phyloP scores from a whole-genome alignment of 2,329 filamentous ascomycete genomes.

The Colletotrichum lindemuthianum region DNA sequence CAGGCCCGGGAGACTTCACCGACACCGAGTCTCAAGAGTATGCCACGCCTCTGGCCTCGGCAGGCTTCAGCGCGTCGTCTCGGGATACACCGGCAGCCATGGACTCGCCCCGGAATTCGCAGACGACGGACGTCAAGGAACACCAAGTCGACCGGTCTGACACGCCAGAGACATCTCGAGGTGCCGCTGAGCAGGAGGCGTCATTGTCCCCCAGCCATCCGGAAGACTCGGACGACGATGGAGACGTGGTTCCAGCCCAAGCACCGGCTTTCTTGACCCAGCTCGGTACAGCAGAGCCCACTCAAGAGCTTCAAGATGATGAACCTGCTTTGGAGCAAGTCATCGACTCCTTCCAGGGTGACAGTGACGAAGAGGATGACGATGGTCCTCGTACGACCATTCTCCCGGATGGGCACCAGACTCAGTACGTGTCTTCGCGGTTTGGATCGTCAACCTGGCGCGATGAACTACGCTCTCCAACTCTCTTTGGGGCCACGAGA shows the following conservation, averaged over 20 bases:
- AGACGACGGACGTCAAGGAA: conserved; percentile 13
- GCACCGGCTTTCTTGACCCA: conserved; percentile 24
- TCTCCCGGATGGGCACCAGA: conserved; percentile 1
- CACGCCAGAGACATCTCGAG: not conserved
- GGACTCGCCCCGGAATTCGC: conserved; percentile 13
- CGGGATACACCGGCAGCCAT: conserved; percentile 22
- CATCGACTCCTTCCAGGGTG: conserved; percentile 25
- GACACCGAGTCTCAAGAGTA: conserved; percentile 33
- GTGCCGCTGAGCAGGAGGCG: not conserved
- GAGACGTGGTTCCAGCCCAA: conserved; percentile 1
- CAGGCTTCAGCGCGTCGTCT: conserved; percentile 25
- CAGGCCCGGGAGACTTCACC: conserved; percentile 27
- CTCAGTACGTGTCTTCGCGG: conserved; percentile 25
- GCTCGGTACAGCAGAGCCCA: conserved; percentile 1
- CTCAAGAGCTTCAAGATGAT: conserved; percentile 2
- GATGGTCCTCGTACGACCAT: conserved; percentile 23
- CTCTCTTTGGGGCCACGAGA: conserved; percentile 13
- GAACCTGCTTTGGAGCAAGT: conserved; percentile 25
- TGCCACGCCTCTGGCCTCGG: conserved; percentile 27
- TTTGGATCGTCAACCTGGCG: conserved; percentile 27
- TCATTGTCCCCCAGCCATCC: conserved; percentile 10
- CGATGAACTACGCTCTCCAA: conserved; percentile 27
- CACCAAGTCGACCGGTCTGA: not conserved
- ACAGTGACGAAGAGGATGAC: conserved; percentile 27
- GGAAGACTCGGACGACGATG: conserved; percentile 37